A percentile compares a stretch with the other conserved stretches of the same genome.
Evolutionary conservation across 345 rosid species (phyloP).

Genomic region (Moricandia arvensis): DNA sequence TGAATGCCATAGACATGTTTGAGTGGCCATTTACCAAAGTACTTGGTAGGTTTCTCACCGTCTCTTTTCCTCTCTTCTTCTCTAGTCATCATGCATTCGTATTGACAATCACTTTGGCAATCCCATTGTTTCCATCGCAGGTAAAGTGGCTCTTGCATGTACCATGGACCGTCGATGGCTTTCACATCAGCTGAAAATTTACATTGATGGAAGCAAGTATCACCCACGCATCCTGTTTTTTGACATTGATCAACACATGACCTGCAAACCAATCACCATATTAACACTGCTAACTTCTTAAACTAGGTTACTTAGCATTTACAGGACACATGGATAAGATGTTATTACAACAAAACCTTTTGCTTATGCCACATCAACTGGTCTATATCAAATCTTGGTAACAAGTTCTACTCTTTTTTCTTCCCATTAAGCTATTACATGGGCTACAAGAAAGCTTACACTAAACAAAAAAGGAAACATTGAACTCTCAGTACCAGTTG

Average conservation of each 20-base stretch:
- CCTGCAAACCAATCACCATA: conserved; percentile 41
- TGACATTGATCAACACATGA: conserved; percentile 71
- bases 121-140: conserved; percentile 91
- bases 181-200: conserved; percentile 87
- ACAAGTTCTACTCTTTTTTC: not conserved
- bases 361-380: not conserved
- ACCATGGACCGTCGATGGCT: conserved; percentile 74
- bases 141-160: conserved; percentile 85
- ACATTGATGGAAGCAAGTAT: conserved; percentile 77
- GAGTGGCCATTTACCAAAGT: conserved; percentile 88
- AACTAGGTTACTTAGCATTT: not conserved
- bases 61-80: conserved; percentile 68
- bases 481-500: conserved; percentile 6
- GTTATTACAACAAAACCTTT: not conserved
- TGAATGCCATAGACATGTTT: conserved; percentile 73
- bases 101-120: conserved; percentile 63
- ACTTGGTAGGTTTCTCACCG: conserved; percentile 72
- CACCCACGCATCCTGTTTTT: conserved; percentile 77
- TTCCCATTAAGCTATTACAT: conserved; percentile 2
- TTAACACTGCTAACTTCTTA: not conserved
- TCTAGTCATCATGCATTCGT: conserved; percentile 79
- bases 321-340: not conserved
- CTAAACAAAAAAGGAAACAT: not conserved
- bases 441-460: conserved; percentile 21
- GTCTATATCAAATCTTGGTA: not conserved